Evolutionary conservation across 352 stramenopile species (phyloP), one percentile per base, ranked within the genome.

Genomic region (Blastocystis sp.): DNA sequence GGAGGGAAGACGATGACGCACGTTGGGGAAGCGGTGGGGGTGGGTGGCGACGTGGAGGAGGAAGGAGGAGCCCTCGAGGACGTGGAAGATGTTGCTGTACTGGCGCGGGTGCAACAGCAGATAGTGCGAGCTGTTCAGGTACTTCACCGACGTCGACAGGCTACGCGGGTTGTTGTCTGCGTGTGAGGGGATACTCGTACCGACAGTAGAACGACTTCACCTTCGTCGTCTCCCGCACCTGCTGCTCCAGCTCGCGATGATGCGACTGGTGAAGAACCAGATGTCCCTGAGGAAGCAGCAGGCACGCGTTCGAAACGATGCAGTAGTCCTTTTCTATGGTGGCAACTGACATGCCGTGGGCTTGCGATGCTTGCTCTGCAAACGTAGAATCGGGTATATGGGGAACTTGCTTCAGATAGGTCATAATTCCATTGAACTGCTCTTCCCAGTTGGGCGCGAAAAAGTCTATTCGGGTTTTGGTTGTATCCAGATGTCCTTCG

Each of bases 151-250:
- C 27, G 32, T 32, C 21, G 7, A 21, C 32, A n/a, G 18, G 24
- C 32, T 51, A 14, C 36, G 63, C 21, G 48, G 6, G 0, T 49
- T 48, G 63, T 46, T 75, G 36, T 75, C 63, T 75, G 24, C 6
- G n/a, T 4, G 59, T 75, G 2, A 75, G 0, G 4, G 18, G 16
- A 21, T 38, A 6, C 4, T 18, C n/a, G 0, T 14, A 34, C 1
- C 3, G 21, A 75, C 63, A 75, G 46, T 75, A 75, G 46, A 75
- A 75, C 24, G 44, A n/a, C 8, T 75, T 75, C 46, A 24, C 36
- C 21, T 75, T 75, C 11, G 24, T 51, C 29, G 27, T 2, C 36
- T 75, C 32, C 29, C 18, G 21, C 2, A 29, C 63, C 4, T 1
- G 18, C 21, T 29, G 21, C 4, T 34, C 32, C 4, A 75, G 11